Evolutionary conservation across 2,329 filamentous ascomycete species (phyloP), one percentile per base, ranked within the genome.

Genomic region (Pseudogymnoascus sp.): DNA sequence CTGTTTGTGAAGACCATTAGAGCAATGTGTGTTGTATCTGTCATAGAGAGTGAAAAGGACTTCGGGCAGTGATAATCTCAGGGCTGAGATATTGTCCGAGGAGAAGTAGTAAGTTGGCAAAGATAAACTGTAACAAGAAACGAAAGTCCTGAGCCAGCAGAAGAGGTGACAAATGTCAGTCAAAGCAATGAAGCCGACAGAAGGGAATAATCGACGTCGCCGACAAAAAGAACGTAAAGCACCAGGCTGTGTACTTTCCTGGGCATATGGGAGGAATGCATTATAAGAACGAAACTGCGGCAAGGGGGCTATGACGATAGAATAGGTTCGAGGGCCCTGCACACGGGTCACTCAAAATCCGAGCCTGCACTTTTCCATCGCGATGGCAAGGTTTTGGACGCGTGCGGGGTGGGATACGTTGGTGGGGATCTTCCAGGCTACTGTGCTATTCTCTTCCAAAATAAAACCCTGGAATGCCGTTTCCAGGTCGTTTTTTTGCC

Each of bases 281-380:
- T 56, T 56, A 56, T 56, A 56, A 56, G 50, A 56, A 56, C 50
- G 50, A 56, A 56, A 56, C 50, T 34, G 50, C 4, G 46, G 50
- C 50, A 56, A 56, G 50, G 50, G 44, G 50, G 50, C 16, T 56
- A 56, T 56, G 50, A 56, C 50, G 50, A 56, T 56, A 56, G 50
- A 56, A 56, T 56, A 34, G 28, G 50, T 56, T 56, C 50, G 28
- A 56, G 50, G 28, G 28, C n/a, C 50, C 50, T 56, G 50, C 50
- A 56, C 50, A 56, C 50, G 50, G 50, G 50, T 56, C 50, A 56
- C 25, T 18, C 28, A 21, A 56, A 56, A 56, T 56, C 50, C 50
- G 50, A 56, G 28, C 50, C 25, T 56, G n/a, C 25, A 10, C n/a
- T 18, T 56, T 56, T 18, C 25, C n/a, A 56, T 56, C 50, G 10